Evolutionary conservation across 139 green algal species (phyloP).

Genomic region (Nannochloris sp.): DNA sequence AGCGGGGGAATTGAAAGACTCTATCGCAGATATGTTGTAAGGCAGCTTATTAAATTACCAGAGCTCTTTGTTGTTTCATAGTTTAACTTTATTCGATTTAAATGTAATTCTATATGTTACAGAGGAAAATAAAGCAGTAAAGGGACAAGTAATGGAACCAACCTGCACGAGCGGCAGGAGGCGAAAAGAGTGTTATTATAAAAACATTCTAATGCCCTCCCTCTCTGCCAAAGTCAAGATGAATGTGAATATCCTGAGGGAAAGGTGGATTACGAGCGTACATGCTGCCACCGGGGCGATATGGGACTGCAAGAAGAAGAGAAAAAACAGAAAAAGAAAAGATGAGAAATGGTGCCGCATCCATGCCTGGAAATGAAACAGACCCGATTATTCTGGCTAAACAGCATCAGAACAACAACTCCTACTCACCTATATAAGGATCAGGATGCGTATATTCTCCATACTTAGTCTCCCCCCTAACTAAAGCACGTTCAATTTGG

Average conservation of each 20-base stretch:
- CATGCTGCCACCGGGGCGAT: conserved; percentile 43
- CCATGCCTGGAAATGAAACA: neutral
- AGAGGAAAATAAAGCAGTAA: neutral
- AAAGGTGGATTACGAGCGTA: conserved; percentile 49
- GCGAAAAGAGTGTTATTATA: too few relatives aligned
- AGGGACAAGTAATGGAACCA: neutral
- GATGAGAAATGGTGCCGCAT: neutral
- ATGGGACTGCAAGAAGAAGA: conserved; percentile 32
- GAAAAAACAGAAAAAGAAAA: neutral
- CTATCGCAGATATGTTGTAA: neutral
- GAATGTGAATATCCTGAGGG: conserved; percentile 4
- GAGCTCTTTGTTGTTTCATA: too few relatives aligned
- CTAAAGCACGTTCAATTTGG: conserved; percentile 24
- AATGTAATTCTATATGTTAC: neutral
- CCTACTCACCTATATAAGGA: conserved; percentile 42
- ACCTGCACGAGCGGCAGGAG: neutral
- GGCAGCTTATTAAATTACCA: too few relatives aligned
- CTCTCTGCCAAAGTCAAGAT: conserved; percentile 25
- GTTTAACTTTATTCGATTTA: neutral
- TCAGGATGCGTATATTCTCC: conserved; percentile 36
- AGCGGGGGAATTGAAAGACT: conserved; percentile 27
- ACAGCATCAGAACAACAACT: neutral
- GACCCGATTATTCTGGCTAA: neutral
- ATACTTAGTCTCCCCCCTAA: conserved; percentile 27
- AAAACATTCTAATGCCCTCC: neutral